phyloP scores from a whole-genome alignment of 441 rosid species.

The Populus hybrid region DNA sequence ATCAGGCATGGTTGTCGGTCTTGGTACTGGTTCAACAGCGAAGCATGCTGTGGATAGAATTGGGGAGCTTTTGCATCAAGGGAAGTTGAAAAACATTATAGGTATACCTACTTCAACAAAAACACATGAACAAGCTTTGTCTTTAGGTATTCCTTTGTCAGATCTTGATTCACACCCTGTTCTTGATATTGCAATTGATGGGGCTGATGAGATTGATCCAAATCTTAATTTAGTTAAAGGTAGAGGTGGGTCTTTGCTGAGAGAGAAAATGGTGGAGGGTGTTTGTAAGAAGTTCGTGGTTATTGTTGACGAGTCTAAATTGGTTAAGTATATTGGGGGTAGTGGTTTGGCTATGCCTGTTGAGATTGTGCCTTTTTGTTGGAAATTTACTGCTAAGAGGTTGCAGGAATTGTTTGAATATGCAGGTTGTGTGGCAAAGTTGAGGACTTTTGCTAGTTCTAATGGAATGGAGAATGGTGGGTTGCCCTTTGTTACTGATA shows the following conservation, averaged over 20 bases:
- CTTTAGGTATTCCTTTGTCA: conserved; percentile 75
- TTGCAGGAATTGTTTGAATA: conserved; percentile 46
- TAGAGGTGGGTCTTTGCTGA: conserved; percentile 74
- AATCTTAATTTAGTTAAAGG: conserved; percentile 78
- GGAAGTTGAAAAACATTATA: conserved; percentile 55
- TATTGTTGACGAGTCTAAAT: conserved; percentile 67
- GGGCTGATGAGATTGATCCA: conserved; percentile 91
- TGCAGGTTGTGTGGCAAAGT: conserved; percentile 59
- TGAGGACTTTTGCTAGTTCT: conserved; percentile 30
- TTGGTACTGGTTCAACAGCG: conserved; percentile 92
- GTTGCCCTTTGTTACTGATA: conserved; percentile 71
- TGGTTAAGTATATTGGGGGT: conserved; percentile 65
- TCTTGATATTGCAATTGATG: conserved; percentile 82
- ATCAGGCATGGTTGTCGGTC: conserved; percentile 92
- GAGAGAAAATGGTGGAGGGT: conserved; percentile 94
- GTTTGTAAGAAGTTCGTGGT: conserved; percentile 72
- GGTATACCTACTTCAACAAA: conserved; percentile 80
- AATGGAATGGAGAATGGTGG: conserved; percentile 25
- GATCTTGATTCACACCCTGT: conserved; percentile 64
- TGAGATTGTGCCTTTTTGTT: conserved; percentile 77
- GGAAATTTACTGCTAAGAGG: conserved; percentile 63
- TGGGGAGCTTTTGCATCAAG: conserved; percentile 67
- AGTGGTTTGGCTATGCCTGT: conserved; percentile 80
- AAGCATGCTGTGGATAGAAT: conserved; percentile 81
- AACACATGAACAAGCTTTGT: conserved; percentile 73